These are phyloP conservation scores for Linaria vulgaris DNA, from an alignment of 257 asterid species.

Conservation along the genomic window DNA sequence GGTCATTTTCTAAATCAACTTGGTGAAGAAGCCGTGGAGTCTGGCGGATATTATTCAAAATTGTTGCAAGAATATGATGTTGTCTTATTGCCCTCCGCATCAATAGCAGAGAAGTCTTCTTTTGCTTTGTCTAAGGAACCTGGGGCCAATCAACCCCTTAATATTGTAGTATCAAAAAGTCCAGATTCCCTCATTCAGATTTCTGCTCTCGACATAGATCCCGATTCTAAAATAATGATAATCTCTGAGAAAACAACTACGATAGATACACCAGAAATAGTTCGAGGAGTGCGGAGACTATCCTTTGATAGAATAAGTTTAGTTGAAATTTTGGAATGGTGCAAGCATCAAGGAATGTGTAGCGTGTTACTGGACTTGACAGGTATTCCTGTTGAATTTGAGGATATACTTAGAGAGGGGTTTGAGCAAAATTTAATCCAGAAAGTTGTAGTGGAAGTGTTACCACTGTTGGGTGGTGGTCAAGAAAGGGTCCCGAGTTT, in stretches of 20 bases:
- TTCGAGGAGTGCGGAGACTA: slow-evolving; percentile 43
- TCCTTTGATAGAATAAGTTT: slow-evolving; percentile 43
- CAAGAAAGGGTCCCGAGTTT: slow-evolving; percentile 21
- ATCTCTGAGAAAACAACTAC: slow-evolving; percentile 38
- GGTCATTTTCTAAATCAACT: slow-evolving; percentile 57
- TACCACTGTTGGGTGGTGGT: slow-evolving; percentile 57
- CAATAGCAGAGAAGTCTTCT: slow-evolving; percentile 29
- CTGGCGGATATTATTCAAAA: slow-evolving; percentile 86
- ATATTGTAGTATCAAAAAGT: slow-evolving; percentile 44
- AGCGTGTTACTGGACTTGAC: slow-evolving; percentile 70
- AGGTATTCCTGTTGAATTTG: slow-evolving; percentile 44
- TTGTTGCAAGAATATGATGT: slow-evolving; percentile 86
- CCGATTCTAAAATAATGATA: slow-evolving; percentile 41
- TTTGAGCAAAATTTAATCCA: slow-evolving; percentile 57
- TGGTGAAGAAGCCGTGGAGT: slow-evolving; percentile 51
- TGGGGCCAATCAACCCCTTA: slow-evolving; percentile 82
- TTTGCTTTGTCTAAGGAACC: slow-evolving; percentile 62
- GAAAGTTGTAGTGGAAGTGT: slow-evolving; percentile 71
- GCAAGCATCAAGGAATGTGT: slow-evolving; percentile 66
- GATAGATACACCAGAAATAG: slow-evolving; percentile 27
- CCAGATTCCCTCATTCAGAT: slow-evolving; percentile 31
- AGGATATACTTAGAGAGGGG: slow-evolving; percentile 64
- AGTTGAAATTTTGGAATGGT: slow-evolving; percentile 60
- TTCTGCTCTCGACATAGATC: slow-evolving; percentile 28
- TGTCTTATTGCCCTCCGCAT: slow-evolving; percentile 44